Percentiles rank a stretch among this genome's conserved stretches.
phyloP scores from a whole-genome alignment of 768 basidiomycete genomes.

The Daedaleopsis nitida region DNA sequence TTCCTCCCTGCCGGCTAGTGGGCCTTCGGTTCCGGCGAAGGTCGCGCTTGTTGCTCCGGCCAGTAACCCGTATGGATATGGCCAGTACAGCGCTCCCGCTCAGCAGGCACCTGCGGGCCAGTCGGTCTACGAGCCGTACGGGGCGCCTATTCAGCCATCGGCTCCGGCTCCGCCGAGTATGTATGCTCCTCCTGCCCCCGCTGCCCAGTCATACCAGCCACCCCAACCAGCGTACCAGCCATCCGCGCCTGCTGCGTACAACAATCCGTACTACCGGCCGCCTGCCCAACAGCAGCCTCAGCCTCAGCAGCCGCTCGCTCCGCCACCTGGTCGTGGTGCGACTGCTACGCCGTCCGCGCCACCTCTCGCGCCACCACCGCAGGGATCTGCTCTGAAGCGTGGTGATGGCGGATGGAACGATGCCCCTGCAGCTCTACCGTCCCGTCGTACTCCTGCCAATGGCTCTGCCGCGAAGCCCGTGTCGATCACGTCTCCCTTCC shows the following conservation, averaged over 20 bases:
- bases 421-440: conserved; percentile 56
- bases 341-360: conserved; percentile 40
- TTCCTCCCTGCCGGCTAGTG: conserved; percentile 21
- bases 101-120: conserved; percentile 28
- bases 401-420: conserved; percentile 94
- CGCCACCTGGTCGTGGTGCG: conserved; percentile 42
- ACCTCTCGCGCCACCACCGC: conserved; percentile 52
- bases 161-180: conserved; percentile 20
- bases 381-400: conserved; percentile 29
- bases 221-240: conserved; percentile 20
- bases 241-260: conserved; percentile 25
- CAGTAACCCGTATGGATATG: conserved; percentile 20
- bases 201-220: conserved; percentile 7
- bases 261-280: conserved; percentile 28
- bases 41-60: conserved; percentile 22
- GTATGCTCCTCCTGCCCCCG: conserved; percentile 23
- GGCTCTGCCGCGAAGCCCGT: conserved; percentile 54
- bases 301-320: conserved; percentile 12
- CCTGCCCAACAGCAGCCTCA: conserved; percentile 35
- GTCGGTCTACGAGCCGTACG: conserved; percentile 22
- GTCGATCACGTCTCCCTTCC: conserved; percentile 89
- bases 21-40: conserved; percentile 20
- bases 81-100: conserved; percentile 23
- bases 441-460: conserved; percentile 55
- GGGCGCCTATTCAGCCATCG: conserved; percentile 2